phyloP scores from a whole-genome alignment of 1,284 basidiomycete genomes.

The Melanopsichium pennsylvanicum region DNA sequence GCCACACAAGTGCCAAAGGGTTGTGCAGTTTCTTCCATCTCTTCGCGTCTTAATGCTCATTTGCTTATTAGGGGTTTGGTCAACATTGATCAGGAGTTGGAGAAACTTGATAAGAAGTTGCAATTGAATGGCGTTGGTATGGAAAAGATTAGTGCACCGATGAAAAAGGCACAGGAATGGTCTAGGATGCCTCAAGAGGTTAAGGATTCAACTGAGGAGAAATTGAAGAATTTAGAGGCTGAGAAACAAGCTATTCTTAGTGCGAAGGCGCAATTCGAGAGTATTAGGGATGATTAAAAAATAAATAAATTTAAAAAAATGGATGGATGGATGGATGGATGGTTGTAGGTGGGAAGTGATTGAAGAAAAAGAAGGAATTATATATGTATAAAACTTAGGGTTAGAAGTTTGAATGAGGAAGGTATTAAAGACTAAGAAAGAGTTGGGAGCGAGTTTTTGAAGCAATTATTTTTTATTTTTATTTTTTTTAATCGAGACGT shows the following conservation, averaged over 20 bases:
- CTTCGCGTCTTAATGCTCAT: conserved; percentile 51
- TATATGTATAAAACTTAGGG: too few species aligned
- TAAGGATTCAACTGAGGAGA: conserved; percentile 47
- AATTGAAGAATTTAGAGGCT: conserved; percentile 46
- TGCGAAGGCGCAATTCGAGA: conserved; percentile 60
- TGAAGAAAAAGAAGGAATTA: background rate
- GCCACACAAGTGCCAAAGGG: conserved; percentile 77
- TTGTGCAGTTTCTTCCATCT: conserved; percentile 77
- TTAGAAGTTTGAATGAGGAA: too few species aligned
- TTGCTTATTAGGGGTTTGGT: conserved; percentile 59
- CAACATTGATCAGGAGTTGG: conserved; percentile 59
- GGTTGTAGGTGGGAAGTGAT: background rate
- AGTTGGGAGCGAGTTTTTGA: too few species aligned
- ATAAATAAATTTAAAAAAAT: background rate
- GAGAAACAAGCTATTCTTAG: conserved; percentile 51
- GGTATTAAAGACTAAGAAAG: too few species aligned
- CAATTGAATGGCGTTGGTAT: conserved; percentile 53
- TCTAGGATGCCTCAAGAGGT: conserved; percentile 60
- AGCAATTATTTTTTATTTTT: too few species aligned
- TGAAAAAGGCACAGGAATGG: conserved; percentile 57
- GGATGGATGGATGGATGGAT: background rate
- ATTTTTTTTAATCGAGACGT: too few species aligned
- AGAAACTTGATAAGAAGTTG: conserved; percentile 62
- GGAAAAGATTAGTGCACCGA: conserved; percentile 48
- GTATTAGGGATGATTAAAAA: conserved; percentile 41